These are phyloP conservation scores for Candida odintsovae DNA, from an alignment of 805 yeast genomes.

Conservation along the genomic window DNA sequence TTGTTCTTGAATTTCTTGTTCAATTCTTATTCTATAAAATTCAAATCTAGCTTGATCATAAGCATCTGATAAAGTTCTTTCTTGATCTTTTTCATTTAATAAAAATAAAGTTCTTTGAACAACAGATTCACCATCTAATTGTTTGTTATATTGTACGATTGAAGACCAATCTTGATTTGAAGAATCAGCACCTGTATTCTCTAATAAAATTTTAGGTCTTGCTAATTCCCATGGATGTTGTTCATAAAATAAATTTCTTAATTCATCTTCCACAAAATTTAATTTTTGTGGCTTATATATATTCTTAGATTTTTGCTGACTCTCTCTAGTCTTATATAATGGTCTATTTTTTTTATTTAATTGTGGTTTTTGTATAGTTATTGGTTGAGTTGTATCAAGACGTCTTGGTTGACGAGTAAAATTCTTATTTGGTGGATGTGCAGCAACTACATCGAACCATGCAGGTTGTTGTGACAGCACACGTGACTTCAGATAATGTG, in stretches of 20 bases:
- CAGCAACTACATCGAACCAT: conserved; percentile 84
- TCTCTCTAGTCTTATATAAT: conserved; percentile 29
- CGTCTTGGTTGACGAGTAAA: conserved; percentile 29
- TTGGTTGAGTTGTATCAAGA: not conserved
- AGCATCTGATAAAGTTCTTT: conserved; percentile 42
- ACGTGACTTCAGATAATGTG: conserved; percentile 68
- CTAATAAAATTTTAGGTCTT: conserved; percentile 78
- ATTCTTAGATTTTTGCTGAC: conserved; percentile 7
- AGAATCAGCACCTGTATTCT: conserved; percentile 59
- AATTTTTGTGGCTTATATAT: conserved; percentile 18
- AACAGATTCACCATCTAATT: conserved; percentile 85
- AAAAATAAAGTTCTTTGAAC: conserved; percentile 68
- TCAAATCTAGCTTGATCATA: conserved; percentile 85
- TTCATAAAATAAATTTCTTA: conserved; percentile 75
- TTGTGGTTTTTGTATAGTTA: conserved; percentile 12
- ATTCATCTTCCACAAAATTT: conserved; percentile 54
- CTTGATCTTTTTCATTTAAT: conserved; percentile 30
- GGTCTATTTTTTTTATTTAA: conserved; percentile 12
- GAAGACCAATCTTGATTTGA: conserved; percentile 65
- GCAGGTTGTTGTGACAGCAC: conserved; percentile 69
- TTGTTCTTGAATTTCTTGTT: conserved; percentile 68
- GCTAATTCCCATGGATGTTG: conserved; percentile 99
- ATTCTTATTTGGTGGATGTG: conserved; percentile 72
- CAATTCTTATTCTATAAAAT: conserved; percentile 80
- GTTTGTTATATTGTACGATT: conserved; percentile 65